A percentile compares a stretch with the other conserved stretches of the same genome.
Evolutionary conservation across 2,329 filamentous ascomycete species (phyloP).

Genomic region (Xylariaceae sp.): DNA sequence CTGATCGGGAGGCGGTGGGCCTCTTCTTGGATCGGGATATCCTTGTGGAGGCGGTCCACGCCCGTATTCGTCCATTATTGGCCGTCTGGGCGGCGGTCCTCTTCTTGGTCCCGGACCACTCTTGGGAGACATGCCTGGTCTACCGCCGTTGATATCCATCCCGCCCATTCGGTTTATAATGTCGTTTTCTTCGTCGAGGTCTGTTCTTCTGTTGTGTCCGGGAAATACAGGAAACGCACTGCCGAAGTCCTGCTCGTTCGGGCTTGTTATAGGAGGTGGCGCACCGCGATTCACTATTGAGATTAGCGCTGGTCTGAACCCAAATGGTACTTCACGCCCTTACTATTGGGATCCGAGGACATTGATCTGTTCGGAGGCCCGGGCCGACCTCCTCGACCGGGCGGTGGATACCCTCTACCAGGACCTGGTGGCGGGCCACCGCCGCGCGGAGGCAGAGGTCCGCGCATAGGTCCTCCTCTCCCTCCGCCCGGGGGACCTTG

Average conservation of each 20-base stretch:
- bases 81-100: slow-evolving; percentile 39
- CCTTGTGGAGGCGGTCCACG: slow-evolving; percentile 43
- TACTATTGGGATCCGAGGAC: slow-evolving; percentile 42
- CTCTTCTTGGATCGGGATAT: slow-evolving; percentile 42
- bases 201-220: slow-evolving; percentile 43
- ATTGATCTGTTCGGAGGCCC: slow-evolving; percentile 43
- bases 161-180: slow-evolving; percentile 47
- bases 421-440: slow-evolving; percentile 31
- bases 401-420: slow-evolving; percentile 30
- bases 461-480: slow-evolving; percentile 50
- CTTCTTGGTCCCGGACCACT: slow-evolving; percentile 36
- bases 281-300: slow-evolving; percentile 26
- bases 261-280: slow-evolving; percentile 28
- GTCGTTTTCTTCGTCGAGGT: slow-evolving; percentile 45
- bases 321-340: slow-evolving; percentile 6
- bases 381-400: slow-evolving; percentile 44
- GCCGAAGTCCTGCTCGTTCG: slow-evolving; percentile 42
- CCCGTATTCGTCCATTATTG: slow-evolving; percentile 41
- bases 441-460: slow-evolving; percentile 36
- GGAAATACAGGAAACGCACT: slow-evolving; percentile 48
- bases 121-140: slow-evolving; percentile 29
- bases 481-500: slow-evolving; percentile 44
- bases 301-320: slow-evolving; percentile 21
- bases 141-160: slow-evolving; percentile 43
- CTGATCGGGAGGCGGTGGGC: slow-evolving; percentile 37